Conservation (phyloP, 345 rosid species). For the Moringa oleifera region DNA sequence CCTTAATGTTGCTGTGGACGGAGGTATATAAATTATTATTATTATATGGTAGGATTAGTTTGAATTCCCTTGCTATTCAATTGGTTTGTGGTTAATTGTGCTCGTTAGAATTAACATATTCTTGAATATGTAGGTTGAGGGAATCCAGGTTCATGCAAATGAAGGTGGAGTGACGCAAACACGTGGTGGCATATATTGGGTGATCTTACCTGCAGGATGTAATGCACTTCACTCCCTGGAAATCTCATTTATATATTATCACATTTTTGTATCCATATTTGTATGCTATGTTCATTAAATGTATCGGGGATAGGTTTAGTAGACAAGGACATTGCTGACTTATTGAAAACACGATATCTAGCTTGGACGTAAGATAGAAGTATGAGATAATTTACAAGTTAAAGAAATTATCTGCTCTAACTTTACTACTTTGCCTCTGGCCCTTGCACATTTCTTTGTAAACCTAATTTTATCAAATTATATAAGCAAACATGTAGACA, state of each 20-base stretch:
- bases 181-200: constrained; percentile 90
- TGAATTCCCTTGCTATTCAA: background rate
- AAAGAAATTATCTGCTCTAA: background rate
- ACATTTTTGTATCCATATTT: background rate
- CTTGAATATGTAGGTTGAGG: constrained; percentile 68
- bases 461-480: background rate
- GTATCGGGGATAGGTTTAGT: too few species aligned
- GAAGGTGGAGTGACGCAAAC: constrained; percentile 95
- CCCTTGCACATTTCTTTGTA: background rate
- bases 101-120: background rate
- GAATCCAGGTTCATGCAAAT: constrained; percentile 87
- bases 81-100: background rate
- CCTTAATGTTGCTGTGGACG: background rate
- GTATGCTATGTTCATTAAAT: constrained; percentile 1
- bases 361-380: background rate
- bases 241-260: constrained; percentile 1
- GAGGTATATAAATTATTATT: background rate
- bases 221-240: constrained; percentile 23
- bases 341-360: background rate
- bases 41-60: background rate
- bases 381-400: background rate
- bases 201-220: constrained; percentile 99
- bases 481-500: constrained; percentile 1
- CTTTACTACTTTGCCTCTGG: background rate
- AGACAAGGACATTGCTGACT: background rate